Evolutionary conservation across 2,329 filamentous ascomycete genomes (phyloP).

Genomic region (Pseudogymnoascus sp.): DNA sequence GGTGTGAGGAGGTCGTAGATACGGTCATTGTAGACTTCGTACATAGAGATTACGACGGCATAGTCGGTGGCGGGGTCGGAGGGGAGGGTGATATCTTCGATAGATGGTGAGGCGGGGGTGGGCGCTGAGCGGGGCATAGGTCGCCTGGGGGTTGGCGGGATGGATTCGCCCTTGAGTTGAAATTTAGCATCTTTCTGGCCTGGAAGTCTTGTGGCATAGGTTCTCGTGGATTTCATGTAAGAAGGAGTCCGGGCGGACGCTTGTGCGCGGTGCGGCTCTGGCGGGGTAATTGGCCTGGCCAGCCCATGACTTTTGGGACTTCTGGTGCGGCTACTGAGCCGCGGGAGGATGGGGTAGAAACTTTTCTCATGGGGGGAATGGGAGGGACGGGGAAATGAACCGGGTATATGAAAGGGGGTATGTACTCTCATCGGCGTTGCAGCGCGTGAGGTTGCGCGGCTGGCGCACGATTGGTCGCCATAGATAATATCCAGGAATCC

Average conservation of each 20-base stretch:
- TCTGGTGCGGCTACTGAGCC: constrained; percentile 21
- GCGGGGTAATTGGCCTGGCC: constrained; percentile 21
- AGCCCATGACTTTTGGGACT: constrained; percentile 29
- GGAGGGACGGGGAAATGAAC: constrained; percentile 21
- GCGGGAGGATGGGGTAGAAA: constrained; percentile 16
- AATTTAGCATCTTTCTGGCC: constrained; percentile 25
- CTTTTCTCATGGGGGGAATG: background rate
- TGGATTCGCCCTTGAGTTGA: constrained; percentile 46
- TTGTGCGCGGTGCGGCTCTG: background rate
- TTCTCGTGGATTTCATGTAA: constrained; percentile 25
- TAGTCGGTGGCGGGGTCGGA: constrained; percentile 70
- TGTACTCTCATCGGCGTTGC: constrained; percentile 65
- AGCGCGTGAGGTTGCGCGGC: constrained; percentile 57
- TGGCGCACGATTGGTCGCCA: constrained; percentile 53
- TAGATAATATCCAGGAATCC: constrained; percentile 76
- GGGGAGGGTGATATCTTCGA: constrained; percentile 62
- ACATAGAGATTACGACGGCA: constrained; percentile 89
- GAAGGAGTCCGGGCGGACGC: constrained; percentile 22
- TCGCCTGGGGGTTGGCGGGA: constrained; percentile 49
- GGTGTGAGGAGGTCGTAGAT: constrained; percentile 87
- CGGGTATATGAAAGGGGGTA: constrained; percentile 24
- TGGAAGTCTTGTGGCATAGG: background rate
- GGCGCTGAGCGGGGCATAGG: constrained; percentile 62
- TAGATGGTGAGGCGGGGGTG: constrained; percentile 67
- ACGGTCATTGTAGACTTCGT: constrained; percentile 97